Evolutionary conservation across 1,139 yeast species (phyloP), one percentile per base, ranked within the genome.

Genomic region (Suhomyces bolitotheri): DNA sequence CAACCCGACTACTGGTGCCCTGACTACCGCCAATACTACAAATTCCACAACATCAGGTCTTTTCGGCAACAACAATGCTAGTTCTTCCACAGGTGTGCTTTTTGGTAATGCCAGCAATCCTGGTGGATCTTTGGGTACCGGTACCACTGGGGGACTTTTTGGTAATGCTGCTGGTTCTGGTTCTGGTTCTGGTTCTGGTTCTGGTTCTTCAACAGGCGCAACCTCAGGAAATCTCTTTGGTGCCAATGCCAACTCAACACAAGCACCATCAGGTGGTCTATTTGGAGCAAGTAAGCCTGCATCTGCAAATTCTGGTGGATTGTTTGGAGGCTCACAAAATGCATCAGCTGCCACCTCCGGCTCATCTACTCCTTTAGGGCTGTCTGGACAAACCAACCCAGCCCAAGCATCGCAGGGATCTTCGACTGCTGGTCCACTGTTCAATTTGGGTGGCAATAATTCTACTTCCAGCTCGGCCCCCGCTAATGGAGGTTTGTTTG

Each of bases 271-370:
- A 10, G 53, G 54, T 10, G 51, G 47, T 17, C 43, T 56, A 21
- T 54, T 62, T 40, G 69, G 69, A 5, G 47, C 57, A n/a, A 57
- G 29, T n/a, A 28, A 17, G 6, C 31, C 26, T 15, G 27, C n/a
- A 15, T 12, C 28, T 4, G 28, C 34, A 15, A 41, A 52, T 7
- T 16, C 47, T n/a, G 52, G 51, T 5, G 50, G 56, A 25, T 39
- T 57, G 9, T 59, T 61, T 34, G 66, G 64, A 3, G 48, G 48
- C 14, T 53, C 51, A 39, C 43, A 53, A 12, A 60, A 41, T 5
- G 12, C 36, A 6, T 7, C 34, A 8, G 15, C 39, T 14, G 24
- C 29, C n/a, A 14, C 37, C 12, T 20, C 31, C 14, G 27, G 11
- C 13, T 8, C 12, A 25, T 15, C 29, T 10, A 9, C 28, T 16